Percentiles rank a stretch among this genome's conserved stretches.
These are phyloP conservation scores for Dispira simplex DNA, from an alignment of 192 early-diverging fungal species.

Conservation along the genomic window DNA sequence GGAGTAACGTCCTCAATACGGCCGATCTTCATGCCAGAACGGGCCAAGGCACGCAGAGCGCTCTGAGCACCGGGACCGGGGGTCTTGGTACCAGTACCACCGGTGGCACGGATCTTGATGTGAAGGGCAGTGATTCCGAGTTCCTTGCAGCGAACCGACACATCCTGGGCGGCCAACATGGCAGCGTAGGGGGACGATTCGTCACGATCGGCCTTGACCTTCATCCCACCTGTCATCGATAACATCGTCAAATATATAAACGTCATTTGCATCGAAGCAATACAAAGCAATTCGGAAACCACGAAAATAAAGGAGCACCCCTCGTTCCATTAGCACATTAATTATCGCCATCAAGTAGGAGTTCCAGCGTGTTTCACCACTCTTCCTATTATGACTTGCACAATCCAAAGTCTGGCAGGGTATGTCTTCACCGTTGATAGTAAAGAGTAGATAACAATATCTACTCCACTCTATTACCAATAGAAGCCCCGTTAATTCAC, in stretches of 20 bases:
- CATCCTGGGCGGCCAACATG: constrained; percentile 99
- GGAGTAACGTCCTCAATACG: constrained; percentile 98
- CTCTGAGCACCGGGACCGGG: constrained; percentile 96
- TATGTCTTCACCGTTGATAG: too few species aligned
- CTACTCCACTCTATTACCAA: too few species aligned
- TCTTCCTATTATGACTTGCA: constrained; percentile 34
- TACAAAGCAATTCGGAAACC: too few species aligned
- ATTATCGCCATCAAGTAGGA: constrained; percentile 19
- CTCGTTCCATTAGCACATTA: not conserved
- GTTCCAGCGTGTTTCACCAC: constrained; percentile 58
- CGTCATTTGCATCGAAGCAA: too few species aligned
- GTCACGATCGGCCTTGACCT: constrained; percentile 99
- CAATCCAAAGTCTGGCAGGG: too few species aligned
- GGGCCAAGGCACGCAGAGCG: constrained; percentile 96
- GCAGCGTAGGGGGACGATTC: constrained; percentile 99
- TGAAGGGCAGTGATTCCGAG: constrained; percentile 99
- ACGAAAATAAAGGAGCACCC: too few species aligned
- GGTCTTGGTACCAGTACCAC: constrained; percentile 97
- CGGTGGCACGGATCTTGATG: constrained; percentile 99
- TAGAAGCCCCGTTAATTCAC: too few species aligned
- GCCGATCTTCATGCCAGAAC: constrained; percentile 98
- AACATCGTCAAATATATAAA: too few species aligned
- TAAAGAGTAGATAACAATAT: too few species aligned
- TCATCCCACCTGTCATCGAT: constrained; percentile 92
- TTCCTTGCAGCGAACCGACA: constrained; percentile 96